phyloP scores from a whole-genome alignment of 2,329 filamentous ascomycete genomes.

The Fusarium burgessii region DNA sequence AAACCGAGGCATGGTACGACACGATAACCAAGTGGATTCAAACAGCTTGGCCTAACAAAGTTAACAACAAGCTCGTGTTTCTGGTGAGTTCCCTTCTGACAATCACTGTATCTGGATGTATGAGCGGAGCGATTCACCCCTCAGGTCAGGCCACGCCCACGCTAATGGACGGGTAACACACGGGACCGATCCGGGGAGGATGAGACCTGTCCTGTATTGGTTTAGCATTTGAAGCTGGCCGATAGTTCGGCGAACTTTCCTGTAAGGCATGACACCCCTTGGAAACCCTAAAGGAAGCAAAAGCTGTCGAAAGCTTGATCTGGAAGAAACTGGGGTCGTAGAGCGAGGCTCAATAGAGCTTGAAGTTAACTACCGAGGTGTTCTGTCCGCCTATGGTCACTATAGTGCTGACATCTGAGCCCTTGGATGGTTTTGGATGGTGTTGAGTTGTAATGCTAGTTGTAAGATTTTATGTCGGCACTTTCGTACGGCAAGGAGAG shows the following conservation, averaged over 20 bases:
- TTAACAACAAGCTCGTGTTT: background rate
- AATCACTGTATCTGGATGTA: background rate
- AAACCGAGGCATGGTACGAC: conserved; percentile 8
- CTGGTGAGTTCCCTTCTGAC: background rate
- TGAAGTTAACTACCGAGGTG: conserved; percentile 10
- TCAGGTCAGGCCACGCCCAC: conserved; percentile 13
- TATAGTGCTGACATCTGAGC: conserved; percentile 3
- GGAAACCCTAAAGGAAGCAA: background rate
- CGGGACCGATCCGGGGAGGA: conserved; percentile 43
- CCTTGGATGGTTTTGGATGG: background rate
- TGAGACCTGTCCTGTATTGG: conserved; percentile 28
- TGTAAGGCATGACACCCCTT: background rate
- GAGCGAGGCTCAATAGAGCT: conserved; percentile 4
- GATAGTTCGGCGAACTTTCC: conserved; percentile 27
- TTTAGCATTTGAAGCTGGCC: conserved; percentile 31
- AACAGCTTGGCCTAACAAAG: background rate
- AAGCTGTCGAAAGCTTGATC: conserved; percentile 3
- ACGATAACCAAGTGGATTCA: background rate
- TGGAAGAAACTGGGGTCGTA: conserved; percentile 7
- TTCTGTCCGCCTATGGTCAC: background rate
- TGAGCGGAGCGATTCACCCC: conserved; percentile 2
- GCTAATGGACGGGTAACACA: conserved; percentile 43
- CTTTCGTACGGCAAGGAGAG: background rate
- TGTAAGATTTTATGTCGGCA: background rate
- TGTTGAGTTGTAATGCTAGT: background rate